Evolutionary conservation across 2,329 filamentous ascomycete genomes (phyloP), one percentile per base, ranked within the genome.

Genomic region (Talaromyces atroroseus): DNA sequence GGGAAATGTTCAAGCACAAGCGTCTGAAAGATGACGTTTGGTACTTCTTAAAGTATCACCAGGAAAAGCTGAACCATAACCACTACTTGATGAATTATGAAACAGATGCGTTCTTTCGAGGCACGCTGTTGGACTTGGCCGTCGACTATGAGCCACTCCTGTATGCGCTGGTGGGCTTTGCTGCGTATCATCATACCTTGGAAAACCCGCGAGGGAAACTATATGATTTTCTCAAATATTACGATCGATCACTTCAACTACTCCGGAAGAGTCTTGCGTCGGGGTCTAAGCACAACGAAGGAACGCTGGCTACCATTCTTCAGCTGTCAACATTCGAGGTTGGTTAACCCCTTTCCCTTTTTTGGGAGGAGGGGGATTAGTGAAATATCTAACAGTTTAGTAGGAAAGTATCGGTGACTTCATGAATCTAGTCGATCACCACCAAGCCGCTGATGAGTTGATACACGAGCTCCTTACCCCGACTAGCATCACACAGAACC

Each of bases 371-470:
- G n/a, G n/a, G n/a, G n/a, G n/a, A n/a, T n/a, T n/a, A n/a, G 59
- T 66, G 21, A 68, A 53, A 26, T 36, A 49, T 46, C 24, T 48
- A 48, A 48, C 45, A 32, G 20, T 5, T 18, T 50, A 7, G 18
- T 65, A 96, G 90, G 94, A 97, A 74, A 95, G 91, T 65, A 80
- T 97, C 47, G 94, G 94, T 12, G 94, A 99, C 68, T 97, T 91
- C 91, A 84, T 95, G 53, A 96, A 95, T 65, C 78, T 97, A 16
- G 87, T 94, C 73, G 89, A 91, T 21, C 94, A 97, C 69, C 92
- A 96, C 69, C 90, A 88, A 68, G 94, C 92, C 11, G 94, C 94
- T 0, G 84, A 88, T 66, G 84, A 90, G 61, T 87, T 97, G 64
- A 76, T 97, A 47, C 87, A 81, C 1, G 83, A 87, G 45, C 75